phyloP scores from a whole-genome alignment of 164 flowering plant genomes.

The Kalanchoe fedtschenkoi region DNA sequence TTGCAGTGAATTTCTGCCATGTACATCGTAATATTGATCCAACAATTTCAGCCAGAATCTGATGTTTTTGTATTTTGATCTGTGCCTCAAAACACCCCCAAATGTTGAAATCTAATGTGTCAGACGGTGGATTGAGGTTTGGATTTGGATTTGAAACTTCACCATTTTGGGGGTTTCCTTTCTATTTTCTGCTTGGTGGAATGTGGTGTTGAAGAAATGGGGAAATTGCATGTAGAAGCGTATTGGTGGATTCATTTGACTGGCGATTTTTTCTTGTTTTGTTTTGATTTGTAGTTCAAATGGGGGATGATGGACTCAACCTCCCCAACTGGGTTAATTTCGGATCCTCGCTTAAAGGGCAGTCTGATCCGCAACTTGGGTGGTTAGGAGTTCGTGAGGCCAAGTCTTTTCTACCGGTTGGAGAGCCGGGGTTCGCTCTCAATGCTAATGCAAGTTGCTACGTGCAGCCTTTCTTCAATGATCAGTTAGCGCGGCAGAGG shows the following conservation, averaged over 20 bases:
- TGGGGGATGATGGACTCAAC: conserved; percentile 67
- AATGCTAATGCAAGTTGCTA: conserved; percentile 36
- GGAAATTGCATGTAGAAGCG: no score
- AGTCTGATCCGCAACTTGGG: conserved; percentile 65
- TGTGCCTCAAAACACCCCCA: no score
- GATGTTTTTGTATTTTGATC: no score
- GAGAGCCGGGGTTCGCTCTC: conserved; percentile 32
- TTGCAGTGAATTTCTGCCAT: no score
- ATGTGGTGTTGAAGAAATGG: neutral
- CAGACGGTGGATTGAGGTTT: no score
- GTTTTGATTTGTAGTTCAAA: conserved; percentile 13
- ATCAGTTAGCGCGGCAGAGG: conserved; percentile 12
- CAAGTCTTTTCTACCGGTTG: conserved; percentile 37
- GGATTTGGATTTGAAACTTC: no score
- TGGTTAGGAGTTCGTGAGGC: conserved; percentile 39
- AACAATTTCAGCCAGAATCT: no score
- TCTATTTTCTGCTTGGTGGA: neutral
- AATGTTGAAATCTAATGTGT: no score
- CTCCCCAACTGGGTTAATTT: conserved; percentile 75
- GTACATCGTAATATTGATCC: no score
- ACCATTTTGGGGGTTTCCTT: no score
- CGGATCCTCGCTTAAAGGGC: conserved; percentile 45
- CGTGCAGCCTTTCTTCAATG: neutral
- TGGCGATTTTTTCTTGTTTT: neutral
- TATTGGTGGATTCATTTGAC: neutral